Percentiles rank a stretch among this genome's conserved stretches.
Evolutionary conservation across 2,329 filamentous ascomycete genomes (phyloP).

Genomic region (Colletotrichum higginsianum): DNA sequence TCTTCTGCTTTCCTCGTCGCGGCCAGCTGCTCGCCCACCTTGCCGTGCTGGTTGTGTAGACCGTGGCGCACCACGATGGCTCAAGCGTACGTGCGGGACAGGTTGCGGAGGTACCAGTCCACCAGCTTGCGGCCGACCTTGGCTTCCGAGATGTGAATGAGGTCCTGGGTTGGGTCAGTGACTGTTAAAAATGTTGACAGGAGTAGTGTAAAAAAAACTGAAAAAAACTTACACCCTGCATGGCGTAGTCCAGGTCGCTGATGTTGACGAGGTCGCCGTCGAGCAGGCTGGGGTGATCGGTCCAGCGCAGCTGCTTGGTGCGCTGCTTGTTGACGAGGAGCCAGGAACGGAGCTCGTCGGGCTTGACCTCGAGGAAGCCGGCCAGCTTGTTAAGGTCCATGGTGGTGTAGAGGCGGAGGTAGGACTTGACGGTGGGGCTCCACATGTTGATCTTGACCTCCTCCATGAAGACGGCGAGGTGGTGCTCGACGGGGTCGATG

Average conservation of each 20-base stretch:
- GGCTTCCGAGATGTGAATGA: conserved; percentile 98
- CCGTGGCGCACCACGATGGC: conserved; percentile 3
- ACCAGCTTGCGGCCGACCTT: conserved; percentile 98
- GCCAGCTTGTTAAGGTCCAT: conserved; percentile 99
- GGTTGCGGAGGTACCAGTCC: conserved; percentile 98
- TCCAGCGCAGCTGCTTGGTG: conserved; percentile 95
- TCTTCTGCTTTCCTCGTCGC: conserved; percentile 26
- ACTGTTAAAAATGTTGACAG: not conserved
- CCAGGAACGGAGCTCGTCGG: conserved; percentile 96
- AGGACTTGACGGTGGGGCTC: conserved; percentile 97
- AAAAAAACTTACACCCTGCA: conserved; percentile 82
- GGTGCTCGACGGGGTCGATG: conserved; percentile 97
- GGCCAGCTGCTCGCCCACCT: conserved; percentile 34
- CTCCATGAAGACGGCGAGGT: conserved; percentile 98
- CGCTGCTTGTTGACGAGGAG: conserved; percentile 98
- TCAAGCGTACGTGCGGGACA: conserved; percentile 90
- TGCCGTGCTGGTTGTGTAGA: conserved; percentile 32
- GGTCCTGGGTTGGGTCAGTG: conserved; percentile 70
- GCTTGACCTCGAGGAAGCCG: conserved; percentile 95
- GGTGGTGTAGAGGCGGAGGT: conserved; percentile 98
- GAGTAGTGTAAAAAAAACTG: no score
- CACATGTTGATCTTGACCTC: conserved; percentile 99
- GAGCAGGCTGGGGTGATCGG: conserved; percentile 85
- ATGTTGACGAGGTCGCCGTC: conserved; percentile 95
- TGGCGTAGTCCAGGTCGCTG: conserved; percentile 96